Conservation (phyloP, 768 basidiomycete genomes). For the Myochromella boudieri region DNA sequence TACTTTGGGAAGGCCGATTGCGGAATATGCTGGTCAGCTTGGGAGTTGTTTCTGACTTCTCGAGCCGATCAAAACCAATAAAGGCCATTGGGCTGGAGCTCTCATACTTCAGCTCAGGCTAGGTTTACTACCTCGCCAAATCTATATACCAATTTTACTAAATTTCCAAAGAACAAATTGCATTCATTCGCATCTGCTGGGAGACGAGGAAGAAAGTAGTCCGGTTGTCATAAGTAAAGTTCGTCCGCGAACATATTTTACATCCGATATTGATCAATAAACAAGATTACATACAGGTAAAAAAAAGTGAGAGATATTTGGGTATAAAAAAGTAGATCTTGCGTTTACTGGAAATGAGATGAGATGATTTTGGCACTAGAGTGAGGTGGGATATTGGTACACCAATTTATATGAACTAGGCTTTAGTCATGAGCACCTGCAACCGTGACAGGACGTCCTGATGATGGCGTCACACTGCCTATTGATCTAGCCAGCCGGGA, state of each 20-base stretch:
- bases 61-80: slow-evolving; percentile 83
- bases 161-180: not conserved
- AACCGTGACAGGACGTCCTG: slow-evolving; percentile 22
- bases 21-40: slow-evolving; percentile 87
- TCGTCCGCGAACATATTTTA: slow-evolving; percentile 16
- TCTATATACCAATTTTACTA: not conserved
- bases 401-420: not conserved
- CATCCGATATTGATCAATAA: too few species aligned
- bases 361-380: slow-evolving; percentile 4
- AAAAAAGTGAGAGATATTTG: slow-evolving; percentile 12
- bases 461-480: slow-evolving; percentile 31
- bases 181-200: not conserved
- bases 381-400: slow-evolving; percentile 6
- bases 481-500: slow-evolving; percentile 65
- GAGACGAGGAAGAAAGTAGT: not conserved
- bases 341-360: not conserved
- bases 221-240: not conserved
- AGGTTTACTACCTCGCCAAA: too few species aligned
- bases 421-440: slow-evolving; percentile 24
- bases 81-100: slow-evolving; percentile 89
- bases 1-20: slow-evolving; percentile 94
- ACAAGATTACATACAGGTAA: too few species aligned
- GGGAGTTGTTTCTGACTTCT: slow-evolving; percentile 89
- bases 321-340: slow-evolving; percentile 6
- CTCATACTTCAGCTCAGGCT: slow-evolving; percentile 80